A percentile compares a stretch with the other conserved stretches of the same genome.
Conservation (phyloP, 1,139 yeast genomes). For the Debaryomyces coudertii region DNA sequence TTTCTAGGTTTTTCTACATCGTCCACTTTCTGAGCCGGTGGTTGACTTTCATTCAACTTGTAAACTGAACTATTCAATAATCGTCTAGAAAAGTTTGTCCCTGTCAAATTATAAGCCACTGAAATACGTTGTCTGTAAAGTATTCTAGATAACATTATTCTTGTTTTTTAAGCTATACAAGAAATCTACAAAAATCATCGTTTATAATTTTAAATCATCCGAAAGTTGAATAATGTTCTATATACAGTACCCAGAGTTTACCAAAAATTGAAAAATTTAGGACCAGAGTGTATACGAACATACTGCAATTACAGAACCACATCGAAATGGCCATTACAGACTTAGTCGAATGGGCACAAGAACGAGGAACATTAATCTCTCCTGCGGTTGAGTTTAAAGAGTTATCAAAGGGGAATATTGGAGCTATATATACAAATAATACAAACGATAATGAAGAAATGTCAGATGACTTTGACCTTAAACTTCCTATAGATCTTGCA, state of each 20-base stretch:
- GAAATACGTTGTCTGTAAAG: not conserved
- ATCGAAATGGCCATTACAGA: constrained; percentile 11
- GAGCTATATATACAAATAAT: constrained; percentile 34
- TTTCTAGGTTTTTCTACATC: constrained; percentile 20
- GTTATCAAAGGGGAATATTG: constrained; percentile 35
- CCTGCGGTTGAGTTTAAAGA: constrained; percentile 26
- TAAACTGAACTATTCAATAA: constrained; percentile 8
- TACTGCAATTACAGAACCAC: constrained; percentile 16
- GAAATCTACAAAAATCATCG: not conserved
- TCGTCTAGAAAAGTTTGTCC: not conserved
- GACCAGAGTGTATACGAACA: not conserved
- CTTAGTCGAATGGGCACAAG: constrained; percentile 53
- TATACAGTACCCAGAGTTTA: not conserved
- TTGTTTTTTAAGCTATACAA: not conserved
- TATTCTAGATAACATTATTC: constrained; percentile 4
- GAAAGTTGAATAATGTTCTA: not conserved
- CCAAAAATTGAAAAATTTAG: not conserved
- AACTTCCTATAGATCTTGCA: constrained; percentile 42
- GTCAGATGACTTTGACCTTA: constrained; percentile 22
- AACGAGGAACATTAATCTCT: constrained; percentile 50
- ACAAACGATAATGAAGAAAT: constrained; percentile 8
- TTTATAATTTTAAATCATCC: not conserved
- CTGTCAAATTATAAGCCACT: not conserved
- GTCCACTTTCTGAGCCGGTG: not conserved
- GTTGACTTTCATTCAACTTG: constrained; percentile 10